These are phyloP conservation scores for Mrakia blollopis DNA, from an alignment of 768 basidiomycete species.

Conservation along the genomic window DNA sequence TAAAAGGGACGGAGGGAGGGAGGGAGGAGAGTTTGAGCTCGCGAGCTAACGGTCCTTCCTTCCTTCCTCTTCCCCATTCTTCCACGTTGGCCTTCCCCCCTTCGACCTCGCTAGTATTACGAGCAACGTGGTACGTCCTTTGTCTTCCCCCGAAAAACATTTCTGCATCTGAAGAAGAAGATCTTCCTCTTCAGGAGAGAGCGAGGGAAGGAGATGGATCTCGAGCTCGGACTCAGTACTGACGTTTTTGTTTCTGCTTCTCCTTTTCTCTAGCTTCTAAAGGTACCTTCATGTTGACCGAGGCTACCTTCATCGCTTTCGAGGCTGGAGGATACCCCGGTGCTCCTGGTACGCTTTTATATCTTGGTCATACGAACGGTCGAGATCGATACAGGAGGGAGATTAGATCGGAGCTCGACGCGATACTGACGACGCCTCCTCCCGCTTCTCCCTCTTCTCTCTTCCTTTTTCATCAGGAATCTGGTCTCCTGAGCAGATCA, in stretches of 20 bases:
- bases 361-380: not conserved
- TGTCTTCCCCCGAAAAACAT: not conserved
- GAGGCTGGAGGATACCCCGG: slow-evolving; percentile 31
- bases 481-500: slow-evolving; percentile 22
- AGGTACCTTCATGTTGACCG: slow-evolving; percentile 56
- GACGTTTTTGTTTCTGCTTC: not conserved
- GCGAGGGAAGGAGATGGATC: no score
- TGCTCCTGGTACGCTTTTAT: not conserved
- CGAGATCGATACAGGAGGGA: no score
- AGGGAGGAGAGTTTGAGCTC: no score
- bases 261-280: not conserved
- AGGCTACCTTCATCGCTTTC: slow-evolving; percentile 55
- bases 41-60: no score
- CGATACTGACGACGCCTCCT: not conserved
- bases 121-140: slow-evolving; percentile 36
- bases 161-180: not conserved
- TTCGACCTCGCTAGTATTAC: no score
- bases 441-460: not conserved
- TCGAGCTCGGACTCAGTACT: not conserved
- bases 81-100: no score
- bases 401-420: not conserved
- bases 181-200: no score
- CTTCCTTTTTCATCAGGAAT: not conserved
- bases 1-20: no score
- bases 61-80: no score